phyloP scores from a whole-genome alignment of 331 rosid genomes.

The Rhamnella rubrinervis region DNA sequence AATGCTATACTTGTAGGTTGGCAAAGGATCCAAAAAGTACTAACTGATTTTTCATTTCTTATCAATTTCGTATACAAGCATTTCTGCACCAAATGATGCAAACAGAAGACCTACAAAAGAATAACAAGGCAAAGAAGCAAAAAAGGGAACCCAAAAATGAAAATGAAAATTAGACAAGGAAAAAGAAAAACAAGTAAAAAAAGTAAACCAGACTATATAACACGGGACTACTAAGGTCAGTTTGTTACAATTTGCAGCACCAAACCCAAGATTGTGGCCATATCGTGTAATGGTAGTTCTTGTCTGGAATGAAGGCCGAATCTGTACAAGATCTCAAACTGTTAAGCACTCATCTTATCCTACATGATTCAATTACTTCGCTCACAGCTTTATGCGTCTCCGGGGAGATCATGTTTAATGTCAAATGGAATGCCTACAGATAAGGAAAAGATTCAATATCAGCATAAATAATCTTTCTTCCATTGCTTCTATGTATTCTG shows the following conservation, averaged over 20 bases:
- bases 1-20: too few species aligned
- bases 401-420: constrained; percentile 89
- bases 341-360: constrained; percentile 47
- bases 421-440: constrained; percentile 88
- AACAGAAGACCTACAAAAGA: constrained; percentile 20
- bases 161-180: constrained; percentile 10
- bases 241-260: constrained; percentile 26
- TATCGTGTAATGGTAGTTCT: constrained; percentile 15
- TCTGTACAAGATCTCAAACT: constrained; percentile 54
- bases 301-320: constrained; percentile 31
- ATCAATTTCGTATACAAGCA: constrained; percentile 37
- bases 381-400: constrained; percentile 92
- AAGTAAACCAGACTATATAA: constrained; percentile 21
- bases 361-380: constrained; percentile 93
- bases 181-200: constrained; percentile 1
- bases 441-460: background rate
- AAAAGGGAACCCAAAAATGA: background rate
- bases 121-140: constrained; percentile 5
- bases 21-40: background rate
- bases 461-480: background rate
- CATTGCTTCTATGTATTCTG: background rate
- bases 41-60: constrained; percentile 16
- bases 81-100: constrained; percentile 46
- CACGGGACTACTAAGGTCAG: constrained; percentile 34
- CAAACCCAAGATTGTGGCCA: background rate